A percentile compares a stretch with the other conserved stretches of the same genome.
Evolutionary conservation across 345 rosid genomes (phyloP).

Genomic region (Limnanthes douglasii): DNA sequence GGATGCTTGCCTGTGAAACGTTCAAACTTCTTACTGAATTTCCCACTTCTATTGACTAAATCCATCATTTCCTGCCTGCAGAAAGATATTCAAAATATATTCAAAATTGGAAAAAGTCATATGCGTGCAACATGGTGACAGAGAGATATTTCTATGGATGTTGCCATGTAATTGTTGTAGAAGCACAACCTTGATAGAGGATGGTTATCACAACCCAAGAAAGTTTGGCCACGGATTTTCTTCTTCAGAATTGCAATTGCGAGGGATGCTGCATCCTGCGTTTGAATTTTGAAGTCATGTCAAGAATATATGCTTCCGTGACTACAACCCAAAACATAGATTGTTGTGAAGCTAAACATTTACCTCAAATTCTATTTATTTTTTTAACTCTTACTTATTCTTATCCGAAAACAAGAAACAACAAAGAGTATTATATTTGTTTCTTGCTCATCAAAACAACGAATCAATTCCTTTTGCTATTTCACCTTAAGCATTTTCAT

Average conservation of each 20-base stretch:
- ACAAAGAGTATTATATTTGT: too few relatives aligned
- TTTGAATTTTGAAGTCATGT: constrained; percentile 7
- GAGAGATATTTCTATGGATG: too few relatives aligned
- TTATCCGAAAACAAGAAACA: too few relatives aligned
- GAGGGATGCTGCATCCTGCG: constrained; percentile 91
- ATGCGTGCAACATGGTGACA: not conserved
- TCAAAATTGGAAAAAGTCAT: not conserved
- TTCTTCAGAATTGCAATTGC: constrained; percentile 69
- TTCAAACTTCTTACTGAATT: constrained; percentile 47
- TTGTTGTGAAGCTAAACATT: too few relatives aligned
- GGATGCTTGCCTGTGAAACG: constrained; percentile 55
- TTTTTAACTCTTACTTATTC: too few relatives aligned
- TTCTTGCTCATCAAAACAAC: too few relatives aligned
- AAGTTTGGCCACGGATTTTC: constrained; percentile 42
- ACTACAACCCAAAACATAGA: too few relatives aligned
- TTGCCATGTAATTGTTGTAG: too few relatives aligned
- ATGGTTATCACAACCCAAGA: constrained; percentile 94
- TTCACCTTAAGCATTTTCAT: too few relatives aligned
- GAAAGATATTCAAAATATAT: constrained; percentile 2
- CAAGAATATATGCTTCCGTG: too few relatives aligned
- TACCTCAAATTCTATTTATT: too few relatives aligned
- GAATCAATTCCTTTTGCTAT: too few relatives aligned
- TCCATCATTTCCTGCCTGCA: constrained; percentile 93
- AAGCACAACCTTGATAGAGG: constrained; percentile 67
- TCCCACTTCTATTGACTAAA: constrained; percentile 60